Conservation (phyloP, 371 early-diverging fungal genomes). For the Parasitella parasitica region DNA sequence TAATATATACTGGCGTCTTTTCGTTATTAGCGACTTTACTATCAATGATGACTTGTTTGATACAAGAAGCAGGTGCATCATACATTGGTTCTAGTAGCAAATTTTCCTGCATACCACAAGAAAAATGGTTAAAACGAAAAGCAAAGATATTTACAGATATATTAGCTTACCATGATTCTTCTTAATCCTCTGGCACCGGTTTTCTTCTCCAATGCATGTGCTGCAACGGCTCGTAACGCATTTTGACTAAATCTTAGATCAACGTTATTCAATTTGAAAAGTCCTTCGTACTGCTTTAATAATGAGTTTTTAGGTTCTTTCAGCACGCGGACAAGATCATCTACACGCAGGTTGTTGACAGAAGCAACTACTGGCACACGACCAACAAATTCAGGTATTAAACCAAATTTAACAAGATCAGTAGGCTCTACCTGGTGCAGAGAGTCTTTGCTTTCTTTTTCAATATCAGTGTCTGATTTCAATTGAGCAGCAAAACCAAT, state of each 20-base stretch:
- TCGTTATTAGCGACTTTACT: slow-evolving; percentile 49
- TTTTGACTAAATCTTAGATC: slow-evolving; percentile 71
- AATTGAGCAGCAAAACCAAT: slow-evolving; percentile 77
- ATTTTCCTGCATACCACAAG: slow-evolving; percentile 62
- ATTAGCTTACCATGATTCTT: slow-evolving; percentile 67
- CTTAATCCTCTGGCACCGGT: slow-evolving; percentile 91
- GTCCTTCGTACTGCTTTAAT: slow-evolving; percentile 77
- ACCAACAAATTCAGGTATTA: slow-evolving; percentile 92
- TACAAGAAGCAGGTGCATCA: slow-evolving; percentile 75
- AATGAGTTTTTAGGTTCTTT: slow-evolving; percentile 86
- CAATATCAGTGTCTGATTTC: slow-evolving; percentile 25
- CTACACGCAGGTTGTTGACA: slow-evolving; percentile 67
- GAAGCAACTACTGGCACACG: slow-evolving; percentile 86
- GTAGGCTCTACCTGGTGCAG: slow-evolving; percentile 24
- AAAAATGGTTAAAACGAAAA: not conserved
- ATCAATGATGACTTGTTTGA: slow-evolving; percentile 70
- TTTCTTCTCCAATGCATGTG: slow-evolving; percentile 75
- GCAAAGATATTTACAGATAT: too few relatives aligned
- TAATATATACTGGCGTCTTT: slow-evolving; percentile 22
- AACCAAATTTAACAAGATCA: slow-evolving; percentile 85
- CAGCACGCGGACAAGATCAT: slow-evolving; percentile 76
- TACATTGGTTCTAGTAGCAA: slow-evolving; percentile 80
- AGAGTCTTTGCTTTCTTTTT: slow-evolving; percentile 7
- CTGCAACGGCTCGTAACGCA: slow-evolving; percentile 72
- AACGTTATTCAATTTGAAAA: slow-evolving; percentile 67